Conservation (phyloP, 352 stramenopile genomes). For the Thalassiosira livingstoniorum region DNA sequence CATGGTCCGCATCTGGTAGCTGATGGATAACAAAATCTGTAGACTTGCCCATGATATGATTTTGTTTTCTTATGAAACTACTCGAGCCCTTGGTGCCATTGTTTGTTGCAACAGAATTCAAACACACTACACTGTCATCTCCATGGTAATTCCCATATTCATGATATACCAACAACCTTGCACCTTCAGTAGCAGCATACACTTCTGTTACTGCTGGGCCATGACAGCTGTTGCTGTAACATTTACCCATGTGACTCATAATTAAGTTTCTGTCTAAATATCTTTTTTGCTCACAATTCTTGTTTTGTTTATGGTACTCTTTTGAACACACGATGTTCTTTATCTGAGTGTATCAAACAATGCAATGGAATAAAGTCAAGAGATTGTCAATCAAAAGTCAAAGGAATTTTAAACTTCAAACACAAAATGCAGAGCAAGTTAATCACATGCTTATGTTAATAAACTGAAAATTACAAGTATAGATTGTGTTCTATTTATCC, state of each 20-base stretch:
- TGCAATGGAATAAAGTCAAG: neutral
- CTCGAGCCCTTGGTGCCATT: neutral
- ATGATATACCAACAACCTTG: neutral
- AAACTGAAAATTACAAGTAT: slow-evolving; percentile 6
- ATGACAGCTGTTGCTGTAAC: neutral
- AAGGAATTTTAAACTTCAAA: no score
- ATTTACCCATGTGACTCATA: slow-evolving; percentile 1
- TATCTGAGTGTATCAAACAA: no score
- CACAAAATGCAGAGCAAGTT: no score
- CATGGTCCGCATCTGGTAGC: neutral
- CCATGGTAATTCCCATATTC: neutral
- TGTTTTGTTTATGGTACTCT: slow-evolving; percentile 9
- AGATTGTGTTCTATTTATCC: slow-evolving; percentile 3
- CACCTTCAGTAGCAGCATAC: slow-evolving; percentile 1
- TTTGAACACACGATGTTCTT: neutral
- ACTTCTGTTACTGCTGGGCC: neutral
- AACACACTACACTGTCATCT: slow-evolving; percentile 1
- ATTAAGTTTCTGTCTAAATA: neutral
- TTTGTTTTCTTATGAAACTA: slow-evolving; percentile 4
- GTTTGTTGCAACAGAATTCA: neutral
- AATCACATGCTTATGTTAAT: neutral
- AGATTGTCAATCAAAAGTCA: neutral
- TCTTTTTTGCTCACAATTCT: neutral
- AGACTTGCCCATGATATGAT: neutral
- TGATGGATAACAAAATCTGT: neutral